Conservation (phyloP, 1,284 basidiomycete species). For the Heterobasidion occidentale region DNA sequence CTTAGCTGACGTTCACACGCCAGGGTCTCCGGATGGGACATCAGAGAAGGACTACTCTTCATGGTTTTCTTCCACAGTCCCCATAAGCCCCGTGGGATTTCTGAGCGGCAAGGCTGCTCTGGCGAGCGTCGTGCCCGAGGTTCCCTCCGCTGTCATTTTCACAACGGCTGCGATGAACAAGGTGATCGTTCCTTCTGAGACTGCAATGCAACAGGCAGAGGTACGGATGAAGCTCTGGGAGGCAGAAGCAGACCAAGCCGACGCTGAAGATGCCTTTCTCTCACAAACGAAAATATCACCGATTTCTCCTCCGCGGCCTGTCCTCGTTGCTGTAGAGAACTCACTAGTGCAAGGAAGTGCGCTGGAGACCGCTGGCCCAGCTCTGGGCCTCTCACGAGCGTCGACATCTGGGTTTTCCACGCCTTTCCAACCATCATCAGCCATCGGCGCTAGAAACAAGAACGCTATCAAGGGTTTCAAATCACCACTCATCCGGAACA, state of each 20-base stretch:
- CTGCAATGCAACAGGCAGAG: conserved; percentile 49
- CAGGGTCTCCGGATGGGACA: not conserved
- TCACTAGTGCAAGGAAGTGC: conserved; percentile 22
- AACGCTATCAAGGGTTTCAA: conserved; percentile 42
- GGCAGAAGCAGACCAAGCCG: conserved; percentile 26
- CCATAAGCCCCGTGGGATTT: not conserved
- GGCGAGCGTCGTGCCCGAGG: not conserved
- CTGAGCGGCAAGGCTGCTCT: not conserved
- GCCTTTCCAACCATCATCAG: conserved; percentile 12
- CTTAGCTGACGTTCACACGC: not conserved
- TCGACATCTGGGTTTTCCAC: not conserved
- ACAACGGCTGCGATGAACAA: conserved; percentile 10
- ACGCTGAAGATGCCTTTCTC: conserved; percentile 17
- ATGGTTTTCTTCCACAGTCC: not conserved
- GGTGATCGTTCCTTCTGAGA: conserved; percentile 43
- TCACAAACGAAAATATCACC: conserved; percentile 1
- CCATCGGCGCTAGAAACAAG: conserved; percentile 17
- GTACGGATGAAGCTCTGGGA: conserved; percentile 49
- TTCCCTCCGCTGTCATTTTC: conserved; percentile 1
- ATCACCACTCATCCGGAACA: conserved; percentile 35
- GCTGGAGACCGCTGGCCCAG: conserved; percentile 23
- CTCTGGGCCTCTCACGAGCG: not conserved
- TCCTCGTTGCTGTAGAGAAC: conserved; percentile 36
- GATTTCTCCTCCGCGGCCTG: conserved; percentile 26
- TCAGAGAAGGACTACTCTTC: conserved; percentile 1